Conservation (phyloP, 2,329 filamentous ascomycete species). For the Venturia nashicola region DNA sequence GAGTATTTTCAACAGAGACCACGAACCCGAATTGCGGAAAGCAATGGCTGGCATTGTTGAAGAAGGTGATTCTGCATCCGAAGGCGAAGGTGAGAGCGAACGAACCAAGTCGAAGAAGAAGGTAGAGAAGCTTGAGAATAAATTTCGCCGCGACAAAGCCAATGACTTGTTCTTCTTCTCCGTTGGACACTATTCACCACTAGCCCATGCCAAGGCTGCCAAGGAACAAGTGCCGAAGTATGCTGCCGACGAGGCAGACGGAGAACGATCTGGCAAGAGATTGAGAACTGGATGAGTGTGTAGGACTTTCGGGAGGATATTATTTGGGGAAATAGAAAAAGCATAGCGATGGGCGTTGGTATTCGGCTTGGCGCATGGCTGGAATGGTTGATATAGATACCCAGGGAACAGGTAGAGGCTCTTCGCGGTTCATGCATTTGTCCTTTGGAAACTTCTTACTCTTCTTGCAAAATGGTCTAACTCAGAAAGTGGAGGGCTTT, state of each 20-base stretch:
- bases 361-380: not conserved
- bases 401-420: not conserved
- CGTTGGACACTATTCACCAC: not conserved
- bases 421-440: not conserved
- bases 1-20: not conserved
- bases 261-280: constrained; percentile 7
- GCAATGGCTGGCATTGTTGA: not conserved
- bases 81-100: constrained; percentile 7
- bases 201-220: not conserved
- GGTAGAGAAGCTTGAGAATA: constrained; percentile 4
- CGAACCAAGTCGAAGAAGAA: constrained; percentile 5
- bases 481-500: too few relatives aligned
- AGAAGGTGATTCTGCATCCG: not conserved
- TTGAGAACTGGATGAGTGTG: constrained; percentile 6
- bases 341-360: not conserved
- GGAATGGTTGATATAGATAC: not conserved
- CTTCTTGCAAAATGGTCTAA: too few relatives aligned
- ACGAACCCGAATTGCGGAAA: constrained; percentile 5
- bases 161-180: constrained; percentile 8
- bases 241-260: not conserved
- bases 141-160: not conserved
- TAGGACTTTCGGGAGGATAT: not conserved
- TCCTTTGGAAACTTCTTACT: not conserved
- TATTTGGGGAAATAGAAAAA: not conserved
- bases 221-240: not conserved